Conservation (phyloP, 768 basidiomycete species). For the Mycena vulgaris region DNA sequence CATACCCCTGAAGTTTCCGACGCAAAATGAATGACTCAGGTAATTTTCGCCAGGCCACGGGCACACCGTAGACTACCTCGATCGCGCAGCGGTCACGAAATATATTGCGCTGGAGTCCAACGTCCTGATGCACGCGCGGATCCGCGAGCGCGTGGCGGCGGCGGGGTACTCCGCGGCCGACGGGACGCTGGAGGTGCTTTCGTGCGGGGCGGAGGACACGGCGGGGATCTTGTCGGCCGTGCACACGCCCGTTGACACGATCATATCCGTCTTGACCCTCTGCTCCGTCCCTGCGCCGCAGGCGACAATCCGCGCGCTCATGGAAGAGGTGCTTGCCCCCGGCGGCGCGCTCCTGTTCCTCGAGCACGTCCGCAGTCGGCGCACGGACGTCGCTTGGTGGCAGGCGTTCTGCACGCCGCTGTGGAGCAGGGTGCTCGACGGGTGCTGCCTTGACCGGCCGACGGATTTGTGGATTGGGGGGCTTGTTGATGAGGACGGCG, state of each 20-base stretch:
- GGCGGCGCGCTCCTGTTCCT: conserved; percentile 77
- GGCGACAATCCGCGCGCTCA: conserved; percentile 61
- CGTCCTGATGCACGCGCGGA: conserved; percentile 68
- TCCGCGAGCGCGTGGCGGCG: conserved; percentile 63
- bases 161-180: conserved; percentile 69
- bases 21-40: conserved; percentile 1
- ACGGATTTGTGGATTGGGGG: conserved; percentile 64
- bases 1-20: conserved; percentile 31
- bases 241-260: conserved; percentile 63
- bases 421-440: conserved; percentile 73
- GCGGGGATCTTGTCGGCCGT: conserved; percentile 60
- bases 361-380: conserved; percentile 76
- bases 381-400: conserved; percentile 75
- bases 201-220: conserved; percentile 76
- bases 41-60: conserved; percentile 65
- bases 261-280: conserved; percentile 76
- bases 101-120: conserved; percentile 87
- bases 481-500: conserved; percentile 47
- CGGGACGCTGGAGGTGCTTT: conserved; percentile 70
- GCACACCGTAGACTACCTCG: conserved; percentile 74
- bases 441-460: conserved; percentile 75
- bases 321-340: conserved; percentile 69
- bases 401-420: conserved; percentile 80
- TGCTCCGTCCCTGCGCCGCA: conserved; percentile 75
- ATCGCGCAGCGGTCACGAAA: conserved; percentile 66